phyloP scores from a whole-genome alignment of 2,329 filamentous ascomycete genomes.

The Verticillium dahliae region DNA sequence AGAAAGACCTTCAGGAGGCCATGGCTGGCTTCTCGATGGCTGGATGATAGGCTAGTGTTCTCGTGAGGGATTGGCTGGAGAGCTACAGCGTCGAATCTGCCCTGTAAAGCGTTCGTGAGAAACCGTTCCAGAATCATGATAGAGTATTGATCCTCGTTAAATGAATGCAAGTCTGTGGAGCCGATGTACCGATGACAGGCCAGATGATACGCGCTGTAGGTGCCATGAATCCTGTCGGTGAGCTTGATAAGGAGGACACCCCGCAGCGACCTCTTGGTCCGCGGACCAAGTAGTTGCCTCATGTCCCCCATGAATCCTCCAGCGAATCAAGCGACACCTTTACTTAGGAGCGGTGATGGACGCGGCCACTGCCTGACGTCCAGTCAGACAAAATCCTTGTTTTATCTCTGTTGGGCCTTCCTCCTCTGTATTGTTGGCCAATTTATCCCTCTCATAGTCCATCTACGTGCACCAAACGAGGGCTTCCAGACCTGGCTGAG shows the following conservation, averaged over 20 bases:
- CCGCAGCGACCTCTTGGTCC: neutral
- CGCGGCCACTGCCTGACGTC: neutral
- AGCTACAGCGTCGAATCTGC: no score
- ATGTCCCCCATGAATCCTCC: neutral
- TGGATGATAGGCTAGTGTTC: no score
- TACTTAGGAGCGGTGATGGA: neutral
- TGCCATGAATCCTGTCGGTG: neutral
- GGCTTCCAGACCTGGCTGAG: neutral
- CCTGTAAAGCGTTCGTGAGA: no score
- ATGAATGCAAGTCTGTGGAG: no score
- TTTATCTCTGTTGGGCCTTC: neutral
- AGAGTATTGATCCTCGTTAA: no score
- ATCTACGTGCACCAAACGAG: neutral
- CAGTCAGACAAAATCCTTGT: neutral
- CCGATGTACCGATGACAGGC: no score
- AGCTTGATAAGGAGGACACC: neutral
- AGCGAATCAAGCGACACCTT: neutral
- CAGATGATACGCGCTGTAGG: no score
- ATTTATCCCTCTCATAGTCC: neutral
- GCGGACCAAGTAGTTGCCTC: neutral
- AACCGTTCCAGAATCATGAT: no score
- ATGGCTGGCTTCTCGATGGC: no score
- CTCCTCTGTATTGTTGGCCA: neutral
- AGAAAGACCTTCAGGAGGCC: no score
- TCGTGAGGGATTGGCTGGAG: no score